phyloP scores from a whole-genome alignment of 306 rosid genomes.

The Myrica gale region DNA sequence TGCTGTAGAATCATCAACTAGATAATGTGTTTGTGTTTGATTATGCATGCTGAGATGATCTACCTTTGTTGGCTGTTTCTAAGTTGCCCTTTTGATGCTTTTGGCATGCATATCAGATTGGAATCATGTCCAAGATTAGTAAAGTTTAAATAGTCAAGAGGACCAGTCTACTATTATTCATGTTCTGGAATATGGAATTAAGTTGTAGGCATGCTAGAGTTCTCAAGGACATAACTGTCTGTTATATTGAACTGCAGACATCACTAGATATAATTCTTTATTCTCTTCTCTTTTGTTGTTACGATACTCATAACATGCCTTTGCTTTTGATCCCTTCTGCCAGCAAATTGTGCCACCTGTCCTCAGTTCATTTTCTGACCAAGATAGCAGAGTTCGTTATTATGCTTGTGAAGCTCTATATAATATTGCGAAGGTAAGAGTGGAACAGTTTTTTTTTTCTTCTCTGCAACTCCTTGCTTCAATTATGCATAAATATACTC shows the following conservation, averaged over 20 bases:
- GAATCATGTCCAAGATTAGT: not conserved
- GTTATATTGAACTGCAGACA: not conserved
- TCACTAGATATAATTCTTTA: not conserved
- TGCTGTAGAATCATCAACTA: not conserved
- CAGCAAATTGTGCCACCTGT: conserved; percentile 99
- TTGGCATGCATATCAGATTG: not conserved
- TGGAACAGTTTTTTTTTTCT: not conserved
- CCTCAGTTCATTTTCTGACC: conserved; percentile 81
- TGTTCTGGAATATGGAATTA: conserved; percentile 13
- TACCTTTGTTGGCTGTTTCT: not conserved
- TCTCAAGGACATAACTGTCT: not conserved
- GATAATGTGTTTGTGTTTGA: not conserved
- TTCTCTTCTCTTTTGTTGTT: not conserved
- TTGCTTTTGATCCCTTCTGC: conserved; percentile 31
- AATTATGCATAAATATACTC: no score
- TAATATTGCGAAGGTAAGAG: conserved; percentile 92
- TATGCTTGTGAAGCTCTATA: conserved; percentile 98
- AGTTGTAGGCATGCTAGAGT: conserved; percentile 7
- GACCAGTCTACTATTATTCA: not conserved
- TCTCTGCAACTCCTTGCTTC: no score
- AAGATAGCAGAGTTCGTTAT: conserved; percentile 98
- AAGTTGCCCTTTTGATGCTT: not conserved
- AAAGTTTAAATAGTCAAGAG: not conserved
- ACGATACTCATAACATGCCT: not conserved
- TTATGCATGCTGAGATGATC: not conserved